Evolutionary conservation across 257 asterid species (phyloP).

Genomic region (Verbena officinalis): DNA sequence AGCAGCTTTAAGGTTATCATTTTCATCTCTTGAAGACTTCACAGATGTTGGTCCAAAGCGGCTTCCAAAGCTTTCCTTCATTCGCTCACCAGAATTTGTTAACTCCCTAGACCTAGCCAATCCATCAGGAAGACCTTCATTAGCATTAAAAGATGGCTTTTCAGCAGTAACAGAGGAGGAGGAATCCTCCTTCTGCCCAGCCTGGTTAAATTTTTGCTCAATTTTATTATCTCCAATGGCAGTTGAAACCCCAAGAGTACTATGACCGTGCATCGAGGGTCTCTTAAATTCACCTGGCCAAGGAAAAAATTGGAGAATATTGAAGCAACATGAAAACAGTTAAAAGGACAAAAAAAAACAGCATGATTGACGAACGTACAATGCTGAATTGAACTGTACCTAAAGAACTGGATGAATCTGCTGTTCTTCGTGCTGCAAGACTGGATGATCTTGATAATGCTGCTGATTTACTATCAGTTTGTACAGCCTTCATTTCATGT

Average conservation of each 20-base stretch:
- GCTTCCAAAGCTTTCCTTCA: constrained; percentile 57
- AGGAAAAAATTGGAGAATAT: constrained; percentile 18
- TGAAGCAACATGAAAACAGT: constrained; percentile 22
- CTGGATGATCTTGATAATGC: constrained; percentile 56
- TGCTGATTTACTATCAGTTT: constrained; percentile 52
- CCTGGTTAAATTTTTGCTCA: constrained; percentile 48
- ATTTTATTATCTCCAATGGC: constrained; percentile 39
- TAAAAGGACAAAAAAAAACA: not conserved
- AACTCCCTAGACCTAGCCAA: constrained; percentile 50
- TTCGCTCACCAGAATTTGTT: constrained; percentile 49
- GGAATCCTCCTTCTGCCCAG: constrained; percentile 48
- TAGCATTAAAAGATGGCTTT: constrained; percentile 38
- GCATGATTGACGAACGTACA: constrained; percentile 26
- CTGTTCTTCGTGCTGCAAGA: constrained; percentile 53
- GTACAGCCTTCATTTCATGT: constrained; percentile 52
- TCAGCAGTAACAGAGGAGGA: constrained; percentile 45
- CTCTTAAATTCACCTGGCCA: constrained; percentile 68
- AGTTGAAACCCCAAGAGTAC: constrained; percentile 40
- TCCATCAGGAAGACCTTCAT: constrained; percentile 56
- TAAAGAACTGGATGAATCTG: constrained; percentile 43
- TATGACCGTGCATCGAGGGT: constrained; percentile 45
- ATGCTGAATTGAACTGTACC: constrained; percentile 44
- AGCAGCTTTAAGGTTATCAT: constrained; percentile 73
- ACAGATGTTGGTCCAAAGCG: constrained; percentile 50
- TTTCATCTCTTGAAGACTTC: constrained; percentile 59